phyloP scores from a whole-genome alignment of 306 rosid species.

The Rosa chinensis region DNA sequence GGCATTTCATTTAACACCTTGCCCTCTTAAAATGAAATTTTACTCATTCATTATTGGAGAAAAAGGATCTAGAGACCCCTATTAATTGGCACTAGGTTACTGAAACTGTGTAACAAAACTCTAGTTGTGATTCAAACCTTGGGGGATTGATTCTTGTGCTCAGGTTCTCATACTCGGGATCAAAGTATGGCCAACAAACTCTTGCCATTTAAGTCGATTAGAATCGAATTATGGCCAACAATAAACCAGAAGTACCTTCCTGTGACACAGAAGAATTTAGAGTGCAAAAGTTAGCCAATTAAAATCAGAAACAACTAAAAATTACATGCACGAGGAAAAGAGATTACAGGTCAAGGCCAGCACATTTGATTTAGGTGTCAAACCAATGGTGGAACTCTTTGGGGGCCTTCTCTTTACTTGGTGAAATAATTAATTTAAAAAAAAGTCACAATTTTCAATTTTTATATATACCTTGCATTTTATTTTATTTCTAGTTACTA shows the following conservation, averaged over 20 bases:
- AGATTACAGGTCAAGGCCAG: not conserved
- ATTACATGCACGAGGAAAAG: not conserved
- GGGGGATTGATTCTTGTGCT: constrained; percentile 84
- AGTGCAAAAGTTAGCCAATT: not conserved
- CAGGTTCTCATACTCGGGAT: constrained; percentile 85
- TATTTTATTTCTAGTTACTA: no score
- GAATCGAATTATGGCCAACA: constrained; percentile 62
- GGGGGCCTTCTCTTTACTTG: no score
- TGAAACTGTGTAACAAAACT: not conserved
- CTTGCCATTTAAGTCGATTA: constrained; percentile 44
- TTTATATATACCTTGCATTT: no score
- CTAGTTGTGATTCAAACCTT: constrained; percentile 41
- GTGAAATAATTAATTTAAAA: no score
- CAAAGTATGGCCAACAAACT: constrained; percentile 85
- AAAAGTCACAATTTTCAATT: no score
- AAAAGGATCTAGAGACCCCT: not conserved
- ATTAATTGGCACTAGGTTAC: not conserved
- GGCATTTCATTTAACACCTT: not conserved
- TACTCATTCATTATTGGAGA: not conserved
- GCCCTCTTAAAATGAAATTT: not conserved
- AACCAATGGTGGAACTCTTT: not conserved
- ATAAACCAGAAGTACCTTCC: constrained; percentile 21
- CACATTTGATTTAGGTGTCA: not conserved
- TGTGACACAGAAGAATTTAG: constrained; percentile 27
- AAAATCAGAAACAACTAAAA: not conserved